Base-by-base conservation (phyloP, 441 rosid species). In the Populus trichocarpa region DNA sequence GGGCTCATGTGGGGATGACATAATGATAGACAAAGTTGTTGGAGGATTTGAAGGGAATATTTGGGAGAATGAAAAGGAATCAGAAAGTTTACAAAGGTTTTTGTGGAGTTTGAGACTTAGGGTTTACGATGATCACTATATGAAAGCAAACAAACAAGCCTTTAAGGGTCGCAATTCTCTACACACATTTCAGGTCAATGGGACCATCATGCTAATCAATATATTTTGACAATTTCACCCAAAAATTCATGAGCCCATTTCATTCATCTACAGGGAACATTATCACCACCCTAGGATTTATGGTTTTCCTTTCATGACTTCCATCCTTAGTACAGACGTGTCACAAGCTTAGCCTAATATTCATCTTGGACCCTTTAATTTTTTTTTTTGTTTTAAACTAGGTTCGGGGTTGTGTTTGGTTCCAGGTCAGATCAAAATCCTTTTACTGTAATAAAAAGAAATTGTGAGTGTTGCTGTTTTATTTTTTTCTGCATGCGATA, bases 111-210 rank as follows among this genome's bases (percentile, higher is more conserved):
- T 6, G n/a, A 36, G 69, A 63, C 38, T 22, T 74, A 74, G 59
- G 70, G 69, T 74, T 74, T 35, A 25, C 57, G 12, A 74, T 38
- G 25, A 74, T 38, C 32, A 22, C 65, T 35, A 20, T 7, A n/a
- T 36, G 70, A 65, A 74, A 74, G 59, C 46, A 30, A 64, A 74
- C 70, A 64, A 74, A 74, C 33, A 63, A 64, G 57, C 57, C 77
- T 74, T 74, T 20, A 57, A 57, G 38, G 65, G 64, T 71, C 9
- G 25, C 22, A 6, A 20, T 14, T 32, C 53, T 26, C 14, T 9
- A 20, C 66, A 22, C 28, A 3, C 66, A 9, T 61, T 46, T 30
- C 6, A 32, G 75, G 66, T 72, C 66, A 28, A 46, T 72, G 75
- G 75, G 75, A 25, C 67, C 75, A 32, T 72, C 26, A 16, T 50